Conservation (phyloP, 768 basidiomycete species). For the Lentinus brumalis region DNA sequence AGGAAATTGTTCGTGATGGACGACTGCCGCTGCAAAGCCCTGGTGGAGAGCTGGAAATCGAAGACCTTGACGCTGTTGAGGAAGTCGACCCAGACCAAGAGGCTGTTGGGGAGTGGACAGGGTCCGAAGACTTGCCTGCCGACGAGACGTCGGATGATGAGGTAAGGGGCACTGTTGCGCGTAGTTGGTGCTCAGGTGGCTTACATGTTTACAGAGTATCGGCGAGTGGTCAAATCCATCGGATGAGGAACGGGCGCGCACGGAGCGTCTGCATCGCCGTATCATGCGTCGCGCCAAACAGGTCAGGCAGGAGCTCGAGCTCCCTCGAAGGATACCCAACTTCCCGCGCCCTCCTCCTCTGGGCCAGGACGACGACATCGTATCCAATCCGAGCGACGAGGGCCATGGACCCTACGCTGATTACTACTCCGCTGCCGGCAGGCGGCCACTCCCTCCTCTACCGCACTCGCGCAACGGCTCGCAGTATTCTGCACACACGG, state of each 20-base stretch:
- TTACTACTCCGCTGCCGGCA: slow-evolving; percentile 36
- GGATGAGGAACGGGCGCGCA: slow-evolving; percentile 82
- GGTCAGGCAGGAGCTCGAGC: slow-evolving; percentile 49
- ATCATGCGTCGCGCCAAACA: slow-evolving; percentile 49
- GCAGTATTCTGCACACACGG: slow-evolving; percentile 48
- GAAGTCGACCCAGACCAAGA: slow-evolving; percentile 33
- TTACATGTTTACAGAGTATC: slow-evolving; percentile 57
- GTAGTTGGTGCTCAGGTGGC: neutral
- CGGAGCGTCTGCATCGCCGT: slow-evolving; percentile 63
- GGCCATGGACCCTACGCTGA: slow-evolving; percentile 31
- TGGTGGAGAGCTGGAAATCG: slow-evolving; percentile 34
- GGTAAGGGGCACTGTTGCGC: slow-evolving; percentile 40
- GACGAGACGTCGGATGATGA: slow-evolving; percentile 65
- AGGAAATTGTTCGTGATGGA: slow-evolving; percentile 22
- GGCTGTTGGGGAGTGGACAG: slow-evolving; percentile 78
- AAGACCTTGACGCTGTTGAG: slow-evolving; percentile 39
- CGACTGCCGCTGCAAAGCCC: slow-evolving; percentile 34
- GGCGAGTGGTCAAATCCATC: slow-evolving; percentile 92
- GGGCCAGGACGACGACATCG: slow-evolving; percentile 58
- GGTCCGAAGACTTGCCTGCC: slow-evolving; percentile 69
- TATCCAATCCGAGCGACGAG: slow-evolving; percentile 89
- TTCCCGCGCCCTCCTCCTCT: slow-evolving; percentile 76
- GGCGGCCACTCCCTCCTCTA: slow-evolving; percentile 56
- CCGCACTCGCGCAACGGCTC: slow-evolving; percentile 70
- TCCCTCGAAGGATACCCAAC: slow-evolving; percentile 70